These are phyloP conservation scores for Scedosporium apiospermum DNA, from an alignment of 2,329 filamentous ascomycete genomes.

Conservation along the genomic window DNA sequence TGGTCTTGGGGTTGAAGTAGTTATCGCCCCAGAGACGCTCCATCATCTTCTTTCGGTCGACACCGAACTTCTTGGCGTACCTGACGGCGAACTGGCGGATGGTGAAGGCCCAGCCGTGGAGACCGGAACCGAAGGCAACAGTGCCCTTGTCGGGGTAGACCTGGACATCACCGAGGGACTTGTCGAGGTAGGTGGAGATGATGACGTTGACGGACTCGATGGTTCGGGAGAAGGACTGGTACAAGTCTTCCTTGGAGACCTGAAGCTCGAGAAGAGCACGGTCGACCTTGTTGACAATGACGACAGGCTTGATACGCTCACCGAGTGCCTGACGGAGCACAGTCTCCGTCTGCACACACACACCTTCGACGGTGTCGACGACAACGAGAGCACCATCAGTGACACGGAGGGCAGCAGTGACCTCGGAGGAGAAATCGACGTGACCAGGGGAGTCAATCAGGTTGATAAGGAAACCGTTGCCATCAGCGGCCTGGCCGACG, in stretches of 20 bases:
- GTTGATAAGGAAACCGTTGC: slow-evolving; percentile 99
- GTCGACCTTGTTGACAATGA: slow-evolving; percentile 99
- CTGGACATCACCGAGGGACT: slow-evolving; percentile 92
- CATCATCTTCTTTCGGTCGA: slow-evolving; percentile 99
- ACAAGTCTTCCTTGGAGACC: slow-evolving; percentile 96
- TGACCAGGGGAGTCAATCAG: slow-evolving; percentile 99
- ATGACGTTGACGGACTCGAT: slow-evolving; percentile 99
- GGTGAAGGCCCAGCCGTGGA: slow-evolving; percentile 99
- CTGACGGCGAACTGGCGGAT: slow-evolving; percentile 91
- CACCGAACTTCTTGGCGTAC: slow-evolving; percentile 99
- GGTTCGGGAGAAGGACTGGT: slow-evolving; percentile 99
- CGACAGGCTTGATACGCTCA: slow-evolving; percentile 99
- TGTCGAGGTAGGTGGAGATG: slow-evolving; percentile 98
- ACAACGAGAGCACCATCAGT: slow-evolving; percentile 99
- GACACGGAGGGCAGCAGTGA: slow-evolving; percentile 98
- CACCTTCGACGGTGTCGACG: slow-evolving; percentile 99
- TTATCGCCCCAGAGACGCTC: slow-evolving; percentile 99
- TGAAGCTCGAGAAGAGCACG: slow-evolving; percentile 98
- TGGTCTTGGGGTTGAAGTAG: slow-evolving; percentile 99
- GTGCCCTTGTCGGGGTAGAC: slow-evolving; percentile 97
- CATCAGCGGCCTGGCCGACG: slow-evolving; percentile 74
- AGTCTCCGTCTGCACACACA: slow-evolving; percentile 99
- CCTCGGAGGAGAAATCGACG: slow-evolving; percentile 99
- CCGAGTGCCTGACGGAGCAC: slow-evolving; percentile 96
- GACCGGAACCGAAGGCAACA: slow-evolving; percentile 97